phyloP scores from a whole-genome alignment of 805 yeast species.

The baker's yeast (Saccharomyces cerevisiae) region DNA sequence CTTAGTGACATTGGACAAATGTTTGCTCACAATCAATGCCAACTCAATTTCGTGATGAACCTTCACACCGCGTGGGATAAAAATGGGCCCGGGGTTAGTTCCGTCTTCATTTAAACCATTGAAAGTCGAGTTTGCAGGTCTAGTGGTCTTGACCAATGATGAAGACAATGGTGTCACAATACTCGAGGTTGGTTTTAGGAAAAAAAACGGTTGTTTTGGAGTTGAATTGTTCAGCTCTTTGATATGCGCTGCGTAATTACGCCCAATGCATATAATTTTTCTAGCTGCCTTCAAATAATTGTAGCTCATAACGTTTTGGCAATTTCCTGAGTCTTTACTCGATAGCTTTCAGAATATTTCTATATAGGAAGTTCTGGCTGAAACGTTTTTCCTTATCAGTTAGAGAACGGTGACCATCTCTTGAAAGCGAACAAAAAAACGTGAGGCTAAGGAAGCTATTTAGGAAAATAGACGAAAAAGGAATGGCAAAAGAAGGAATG shows the following conservation, averaged over 20 bases:
- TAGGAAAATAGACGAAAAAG: background rate
- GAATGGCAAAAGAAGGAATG: background rate
- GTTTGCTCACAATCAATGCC: slow-evolving; percentile 65
- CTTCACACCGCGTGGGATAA: slow-evolving; percentile 69
- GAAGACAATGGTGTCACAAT: slow-evolving; percentile 47
- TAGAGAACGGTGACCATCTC: background rate
- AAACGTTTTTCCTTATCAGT: background rate
- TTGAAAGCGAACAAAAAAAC: background rate
- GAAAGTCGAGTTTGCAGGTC: slow-evolving; percentile 13
- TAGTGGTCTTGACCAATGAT: background rate
- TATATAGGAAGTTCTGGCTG: background rate
- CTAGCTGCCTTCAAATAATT: slow-evolving; percentile 53
- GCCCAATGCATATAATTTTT: slow-evolving; percentile 89
- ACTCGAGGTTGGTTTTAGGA: slow-evolving; percentile 81
- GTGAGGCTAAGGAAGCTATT: background rate
- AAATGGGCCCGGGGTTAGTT: slow-evolving; percentile 57
- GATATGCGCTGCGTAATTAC: slow-evolving; percentile 95
- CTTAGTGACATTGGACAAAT: slow-evolving; percentile 44
- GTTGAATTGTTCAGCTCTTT: slow-evolving; percentile 74
- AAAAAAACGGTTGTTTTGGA: slow-evolving; percentile 87
- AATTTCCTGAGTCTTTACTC: background rate
- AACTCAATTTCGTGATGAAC: slow-evolving; percentile 93
- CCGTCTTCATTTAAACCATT: slow-evolving; percentile 25
- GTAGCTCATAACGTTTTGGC: slow-evolving; percentile 33
- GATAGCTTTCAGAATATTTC: background rate